Evolutionary conservation across 2,329 filamentous ascomycete species (phyloP), one percentile per base, ranked within the genome.

Genomic region (Penicillium concentricum): DNA sequence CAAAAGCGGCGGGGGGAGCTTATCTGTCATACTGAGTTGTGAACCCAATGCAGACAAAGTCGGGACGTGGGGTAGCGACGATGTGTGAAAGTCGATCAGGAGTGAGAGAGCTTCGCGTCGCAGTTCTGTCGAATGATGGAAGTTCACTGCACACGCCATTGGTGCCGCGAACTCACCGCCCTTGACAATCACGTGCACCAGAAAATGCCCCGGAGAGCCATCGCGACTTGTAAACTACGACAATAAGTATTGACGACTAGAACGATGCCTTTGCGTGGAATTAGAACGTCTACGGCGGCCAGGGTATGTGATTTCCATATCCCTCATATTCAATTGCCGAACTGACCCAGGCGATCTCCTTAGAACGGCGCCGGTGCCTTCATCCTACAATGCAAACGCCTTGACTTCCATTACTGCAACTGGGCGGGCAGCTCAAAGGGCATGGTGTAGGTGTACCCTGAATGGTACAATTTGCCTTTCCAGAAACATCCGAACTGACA

Each of bases 321-420:
- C 18, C n/a, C 20, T 6, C 12, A 20, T 5, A 46, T 24, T 32
- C 20, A 32, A 18, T 10, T 20, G 30, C 8, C 42, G 37, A 50
- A 51, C 48, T 63, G 46, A 61, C 30, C 46, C 22, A 22, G 8
- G 28, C 65, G 1, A 10, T 45, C 20, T 20, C 54, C 52, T 6
- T 69, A 97, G 92, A 97, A 99, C 81, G 94, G 94, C 82, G 83
- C 97, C 66, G 93, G 93, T 70, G 90, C 92, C 74, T 97, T 97
- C 81, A 91, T 99, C 77, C 85, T 97, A 57, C 93, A 96, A 81
- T 99, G 94, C 86, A 96, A 91, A 82, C 90, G 88, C 72, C 82
- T 99, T 75, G 91, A 96, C 75, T 91, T 99, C 72, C 90, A 96
- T 80, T 99, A 96, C 81, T 97, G 94, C 81, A 92, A 97, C 82